These are phyloP conservation scores for Actinidia arguta DNA, from an alignment of 179 eudicot species.

Conservation along the genomic window DNA sequence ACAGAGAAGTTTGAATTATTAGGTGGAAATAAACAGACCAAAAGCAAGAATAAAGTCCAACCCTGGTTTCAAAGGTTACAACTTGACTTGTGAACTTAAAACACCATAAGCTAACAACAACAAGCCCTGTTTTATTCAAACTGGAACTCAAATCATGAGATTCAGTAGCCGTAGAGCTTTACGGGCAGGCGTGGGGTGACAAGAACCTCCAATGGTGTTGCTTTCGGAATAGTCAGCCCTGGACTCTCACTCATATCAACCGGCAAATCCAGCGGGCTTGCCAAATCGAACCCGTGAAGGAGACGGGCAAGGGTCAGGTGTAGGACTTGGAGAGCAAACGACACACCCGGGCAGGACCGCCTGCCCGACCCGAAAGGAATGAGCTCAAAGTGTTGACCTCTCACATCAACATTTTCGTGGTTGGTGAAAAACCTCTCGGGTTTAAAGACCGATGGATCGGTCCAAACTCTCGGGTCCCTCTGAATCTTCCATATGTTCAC, in stretches of 20 bases:
- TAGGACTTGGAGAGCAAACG: neutral
- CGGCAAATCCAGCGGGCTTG: neutral
- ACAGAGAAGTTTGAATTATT: too few relatives aligned
- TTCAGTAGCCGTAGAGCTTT: neutral
- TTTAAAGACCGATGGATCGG: constrained; percentile 10
- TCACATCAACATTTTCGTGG: constrained; percentile 14
- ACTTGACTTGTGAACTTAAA: too few relatives aligned
- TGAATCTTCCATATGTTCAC: constrained; percentile 40
- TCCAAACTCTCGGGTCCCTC: constrained; percentile 31
- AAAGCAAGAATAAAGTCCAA: too few relatives aligned
- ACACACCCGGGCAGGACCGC: constrained; percentile 20
- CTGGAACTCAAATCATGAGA: too few relatives aligned
- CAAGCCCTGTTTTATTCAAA: too few relatives aligned
- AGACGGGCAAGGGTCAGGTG: constrained; percentile 3
- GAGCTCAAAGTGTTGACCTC: constrained; percentile 14
- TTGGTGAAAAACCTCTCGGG: constrained; percentile 16
- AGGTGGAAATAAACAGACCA: too few relatives aligned
- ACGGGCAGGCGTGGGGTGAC: constrained; percentile 3
- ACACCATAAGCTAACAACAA: too few relatives aligned
- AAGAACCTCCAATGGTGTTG: constrained; percentile 10
- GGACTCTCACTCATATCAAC: constrained; percentile 25
- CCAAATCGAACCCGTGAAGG: constrained; percentile 13
- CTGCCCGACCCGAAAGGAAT: constrained; percentile 27
- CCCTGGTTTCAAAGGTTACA: too few relatives aligned
- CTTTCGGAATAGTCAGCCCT: constrained; percentile 10